Evolutionary conservation across 2,329 filamentous ascomycete genomes (phyloP).

Genomic region (Niveomyces coronatus): DNA sequence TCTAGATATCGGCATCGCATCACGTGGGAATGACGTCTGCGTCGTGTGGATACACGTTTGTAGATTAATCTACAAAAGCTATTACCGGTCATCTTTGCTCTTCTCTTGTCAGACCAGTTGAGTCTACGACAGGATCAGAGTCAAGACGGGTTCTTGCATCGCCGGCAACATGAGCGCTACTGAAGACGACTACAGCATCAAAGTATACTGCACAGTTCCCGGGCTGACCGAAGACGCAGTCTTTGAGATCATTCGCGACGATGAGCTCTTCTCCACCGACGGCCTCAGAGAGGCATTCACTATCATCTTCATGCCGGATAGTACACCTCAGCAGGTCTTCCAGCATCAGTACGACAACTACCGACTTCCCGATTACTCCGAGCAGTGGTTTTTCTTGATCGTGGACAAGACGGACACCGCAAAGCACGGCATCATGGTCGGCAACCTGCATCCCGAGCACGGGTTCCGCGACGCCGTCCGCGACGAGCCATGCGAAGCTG

Average conservation of each 20-base stretch:
- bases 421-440: constrained; percentile 3
- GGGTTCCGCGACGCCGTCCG: constrained; percentile 7
- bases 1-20: background rate
- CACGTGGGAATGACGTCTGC: constrained; percentile 1
- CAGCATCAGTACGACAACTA: constrained; percentile 4
- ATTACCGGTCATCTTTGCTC: background rate
- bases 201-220: constrained; percentile 4
- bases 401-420: constrained; percentile 2
- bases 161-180: background rate
- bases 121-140: too few relatives aligned
- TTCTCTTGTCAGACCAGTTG: background rate
- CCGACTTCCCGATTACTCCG: background rate
- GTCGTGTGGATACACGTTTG: background rate
- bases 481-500: background rate
- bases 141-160: too few relatives aligned
- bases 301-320: background rate
- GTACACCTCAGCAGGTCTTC: constrained; percentile 1
- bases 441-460: constrained; percentile 2
- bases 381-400: constrained; percentile 6
- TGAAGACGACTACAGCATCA: background rate
- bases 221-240: background rate
- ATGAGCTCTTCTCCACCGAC: background rate
- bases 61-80: background rate
- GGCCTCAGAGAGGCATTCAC: background rate
- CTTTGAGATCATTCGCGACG: constrained; percentile 1